Conservation (phyloP, 2,329 filamentous ascomycete species). For the Colletotrichum somersetense region DNA sequence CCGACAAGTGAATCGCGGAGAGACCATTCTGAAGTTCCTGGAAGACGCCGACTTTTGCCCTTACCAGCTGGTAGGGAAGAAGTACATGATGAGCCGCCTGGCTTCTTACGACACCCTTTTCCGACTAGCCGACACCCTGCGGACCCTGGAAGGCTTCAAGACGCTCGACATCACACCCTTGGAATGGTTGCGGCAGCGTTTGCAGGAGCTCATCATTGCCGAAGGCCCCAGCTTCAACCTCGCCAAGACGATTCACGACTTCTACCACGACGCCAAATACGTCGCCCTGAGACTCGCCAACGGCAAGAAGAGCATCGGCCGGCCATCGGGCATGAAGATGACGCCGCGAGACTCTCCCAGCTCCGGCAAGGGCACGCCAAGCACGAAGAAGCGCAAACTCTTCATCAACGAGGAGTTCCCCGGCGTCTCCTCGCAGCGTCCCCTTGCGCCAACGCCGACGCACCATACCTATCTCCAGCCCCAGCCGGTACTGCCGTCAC, state of each 20-base stretch:
- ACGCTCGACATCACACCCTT: conserved; percentile 63
- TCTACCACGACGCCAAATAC: conserved; percentile 69
- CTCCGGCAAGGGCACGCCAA: conserved; percentile 45
- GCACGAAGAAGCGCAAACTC: conserved; percentile 50
- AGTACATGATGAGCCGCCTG: conserved; percentile 60
- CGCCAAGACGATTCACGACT: conserved; percentile 63
- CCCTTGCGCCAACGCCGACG: conserved; percentile 23
- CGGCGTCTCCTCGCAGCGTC: conserved; percentile 14
- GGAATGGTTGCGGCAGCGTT: conserved; percentile 69
- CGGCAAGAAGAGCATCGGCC: conserved; percentile 69
- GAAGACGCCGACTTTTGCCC: conserved; percentile 65
- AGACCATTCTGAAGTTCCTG: conserved; percentile 65
- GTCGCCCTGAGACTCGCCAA: conserved; percentile 62
- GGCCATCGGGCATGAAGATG: conserved; percentile 63
- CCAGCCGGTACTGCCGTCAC: not conserved
- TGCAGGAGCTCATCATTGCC: conserved; percentile 61
- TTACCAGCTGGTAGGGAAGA: conserved; percentile 68
- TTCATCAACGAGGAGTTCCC: conserved; percentile 34
- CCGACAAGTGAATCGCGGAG: conserved; percentile 68
- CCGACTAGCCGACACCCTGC: conserved; percentile 65
- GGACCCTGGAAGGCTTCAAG: conserved; percentile 66
- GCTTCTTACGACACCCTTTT: conserved; percentile 69
- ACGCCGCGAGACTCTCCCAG: conserved; percentile 43
- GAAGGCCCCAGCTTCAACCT: conserved; percentile 64
- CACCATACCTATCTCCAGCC: not conserved